Conservation (phyloP, 371 early-diverging fungal species). For the Fennellomyces sp. region DNA sequence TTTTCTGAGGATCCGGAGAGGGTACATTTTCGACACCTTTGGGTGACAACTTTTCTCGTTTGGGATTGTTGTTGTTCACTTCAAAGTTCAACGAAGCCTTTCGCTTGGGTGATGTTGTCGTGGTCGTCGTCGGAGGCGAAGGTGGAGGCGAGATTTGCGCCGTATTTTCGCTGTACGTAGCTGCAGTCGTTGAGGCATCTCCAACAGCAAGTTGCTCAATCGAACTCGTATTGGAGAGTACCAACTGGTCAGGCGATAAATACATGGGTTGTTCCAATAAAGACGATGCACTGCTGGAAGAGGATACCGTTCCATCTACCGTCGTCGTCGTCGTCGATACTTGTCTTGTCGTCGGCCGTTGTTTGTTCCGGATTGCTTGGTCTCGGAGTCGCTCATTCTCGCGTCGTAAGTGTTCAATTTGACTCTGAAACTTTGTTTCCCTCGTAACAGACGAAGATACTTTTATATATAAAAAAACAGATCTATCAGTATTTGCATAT, state of each 20-base stretch:
- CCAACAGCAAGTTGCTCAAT: background rate
- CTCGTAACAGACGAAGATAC: slow-evolving; percentile 6
- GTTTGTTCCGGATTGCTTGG: slow-evolving; percentile 19
- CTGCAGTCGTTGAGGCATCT: background rate
- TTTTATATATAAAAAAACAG: background rate
- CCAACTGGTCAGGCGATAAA: background rate
- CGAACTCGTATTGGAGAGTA: background rate
- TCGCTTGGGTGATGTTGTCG: background rate
- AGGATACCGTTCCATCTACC: background rate
- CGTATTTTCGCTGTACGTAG: background rate
- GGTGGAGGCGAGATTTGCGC: background rate
- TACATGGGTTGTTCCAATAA: background rate
- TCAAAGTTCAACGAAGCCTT: background rate
- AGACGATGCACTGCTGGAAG: background rate
- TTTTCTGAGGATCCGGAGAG: background rate
- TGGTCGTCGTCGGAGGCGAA: background rate
- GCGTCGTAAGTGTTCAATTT: slow-evolving; percentile 27
- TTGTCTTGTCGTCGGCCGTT: background rate
- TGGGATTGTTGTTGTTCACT: background rate
- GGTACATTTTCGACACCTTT: no score
- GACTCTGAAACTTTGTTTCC: slow-evolving; percentile 23
- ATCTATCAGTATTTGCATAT: no score
- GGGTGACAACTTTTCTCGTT: background rate
- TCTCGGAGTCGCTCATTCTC: slow-evolving; percentile 37
- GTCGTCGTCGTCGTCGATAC: background rate